Base-by-base conservation (phyloP, 129 eudicot genomes). In the Escallonia herrerae region DNA sequence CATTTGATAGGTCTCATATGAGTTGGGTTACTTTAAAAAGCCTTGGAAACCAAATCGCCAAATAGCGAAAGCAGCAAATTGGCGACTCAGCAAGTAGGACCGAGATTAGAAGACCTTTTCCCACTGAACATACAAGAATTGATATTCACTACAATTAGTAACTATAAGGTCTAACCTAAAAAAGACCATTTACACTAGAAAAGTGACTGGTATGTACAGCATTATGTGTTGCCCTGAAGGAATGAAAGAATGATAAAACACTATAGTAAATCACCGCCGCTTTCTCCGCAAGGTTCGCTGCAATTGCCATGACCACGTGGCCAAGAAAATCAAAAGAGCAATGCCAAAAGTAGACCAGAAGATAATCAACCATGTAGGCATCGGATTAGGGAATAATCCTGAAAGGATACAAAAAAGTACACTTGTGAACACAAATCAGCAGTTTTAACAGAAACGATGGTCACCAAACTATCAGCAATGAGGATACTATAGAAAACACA, bases 321-420 rank as follows among this genome's bases (percentile, higher is more conserved):
- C 43, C 74, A 93, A 77, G 74, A 77, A 80, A 15, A 78, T 51
- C 67, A 70, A 56, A 64, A 88, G 73, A 11, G 76, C 80, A 52
- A 76, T 6, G 9, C 90, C 89, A 37, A 71, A 84, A 64, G 51
- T 63, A 12, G 82, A 57, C 99, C 99, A 93, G 70, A 93, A 73
- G 47, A 82, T 64, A 45, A 89, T 91, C 81, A 93, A 56, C 91
- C 96, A 82, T 15, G 49, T 77, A 2, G 99, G 99, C 99, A 89
- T 93, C 5, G 86, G 75, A 56, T 71, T 76, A 13, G 96, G 91
- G 63, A 83, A 93, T 72, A 89, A 78, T 55, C 99, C 99, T 93
- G 81, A 22, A 52, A 73, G 60, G 15, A 51, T 54, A 72, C 40
- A 42, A 59, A 49, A 56, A 52, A 51, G 41, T n/a, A 46, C n/a